A percentile compares a stretch with the other conserved stretches of the same genome.
Evolutionary conservation across 441 rosid genomes (phyloP).

Genomic region (Kokia cookei): DNA sequence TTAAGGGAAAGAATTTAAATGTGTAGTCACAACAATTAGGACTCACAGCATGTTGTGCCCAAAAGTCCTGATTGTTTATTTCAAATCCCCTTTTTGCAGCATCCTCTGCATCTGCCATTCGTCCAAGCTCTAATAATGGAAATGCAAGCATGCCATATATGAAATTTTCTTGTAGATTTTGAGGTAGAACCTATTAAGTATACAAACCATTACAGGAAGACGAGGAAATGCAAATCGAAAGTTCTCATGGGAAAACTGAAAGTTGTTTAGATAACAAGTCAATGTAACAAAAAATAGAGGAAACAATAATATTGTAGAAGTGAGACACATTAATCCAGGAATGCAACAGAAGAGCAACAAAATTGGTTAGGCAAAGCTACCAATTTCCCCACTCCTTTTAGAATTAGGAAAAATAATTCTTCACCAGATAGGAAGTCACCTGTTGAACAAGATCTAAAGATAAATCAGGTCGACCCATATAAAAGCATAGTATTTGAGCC

Average conservation of each 20-base stretch:
- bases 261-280: background rate
- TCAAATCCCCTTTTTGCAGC: constrained; percentile 75
- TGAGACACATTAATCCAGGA: background rate
- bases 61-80: constrained; percentile 63
- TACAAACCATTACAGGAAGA: constrained; percentile 2
- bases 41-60: constrained; percentile 91
- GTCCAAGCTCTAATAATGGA: constrained; percentile 76
- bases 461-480: constrained; percentile 64
- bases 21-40: background rate
- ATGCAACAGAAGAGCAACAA: background rate
- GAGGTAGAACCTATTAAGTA: constrained; percentile 52
- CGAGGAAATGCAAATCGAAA: background rate
- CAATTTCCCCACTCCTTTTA: background rate
- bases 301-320: background rate
- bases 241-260: background rate
- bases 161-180: constrained; percentile 57
- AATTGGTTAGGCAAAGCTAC: background rate
- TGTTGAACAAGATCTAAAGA: constrained; percentile 58
- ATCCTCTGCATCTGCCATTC: constrained; percentile 66
- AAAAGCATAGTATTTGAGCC: constrained; percentile 67
- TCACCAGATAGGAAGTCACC: constrained; percentile 32
- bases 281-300: background rate
- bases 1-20: background rate
- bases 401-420: constrained; percentile 1
- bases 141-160: constrained; percentile 85